Conservation (phyloP, 805 yeast genomes). For the Metschnikowia picachoensis region DNA sequence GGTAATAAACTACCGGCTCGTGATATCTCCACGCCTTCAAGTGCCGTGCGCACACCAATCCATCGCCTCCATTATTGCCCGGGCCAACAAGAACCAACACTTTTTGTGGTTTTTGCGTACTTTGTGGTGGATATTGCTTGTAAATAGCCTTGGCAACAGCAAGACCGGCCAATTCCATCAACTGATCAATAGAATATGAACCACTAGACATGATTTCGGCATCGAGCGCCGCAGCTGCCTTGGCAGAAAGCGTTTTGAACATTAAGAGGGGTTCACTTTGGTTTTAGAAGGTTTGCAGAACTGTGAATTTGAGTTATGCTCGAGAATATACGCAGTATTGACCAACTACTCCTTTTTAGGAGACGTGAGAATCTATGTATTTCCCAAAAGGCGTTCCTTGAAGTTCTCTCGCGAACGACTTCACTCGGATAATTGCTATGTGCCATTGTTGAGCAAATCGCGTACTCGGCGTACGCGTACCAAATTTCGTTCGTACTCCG, state of each 20-base stretch:
- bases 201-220: conserved; percentile 81
- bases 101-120: neutral
- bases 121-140: conserved; percentile 57
- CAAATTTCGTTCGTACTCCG: too few species aligned
- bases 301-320: too few species aligned
- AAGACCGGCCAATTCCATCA: conserved; percentile 95
- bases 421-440: too few species aligned
- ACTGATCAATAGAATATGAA: conserved; percentile 78
- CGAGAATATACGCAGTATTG: too few species aligned
- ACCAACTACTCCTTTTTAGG: too few species aligned
- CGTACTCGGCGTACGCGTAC: too few species aligned
- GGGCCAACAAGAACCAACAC: conserved; percentile 86
- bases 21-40: conserved; percentile 70
- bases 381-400: too few species aligned
- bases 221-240: conserved; percentile 74
- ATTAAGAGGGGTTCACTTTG: neutral
- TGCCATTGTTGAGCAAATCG: too few species aligned
- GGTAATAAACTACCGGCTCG: conserved; percentile 73
- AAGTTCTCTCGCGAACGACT: too few species aligned
- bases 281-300: too few species aligned
- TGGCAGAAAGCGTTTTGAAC: conserved; percentile 34
- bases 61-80: conserved; percentile 97
- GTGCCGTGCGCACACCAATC: conserved; percentile 92
- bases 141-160: conserved; percentile 88
- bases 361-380: too few species aligned